Base-by-base conservation (phyloP, 345 rosid species). In the Hypericum perforatum region DNA sequence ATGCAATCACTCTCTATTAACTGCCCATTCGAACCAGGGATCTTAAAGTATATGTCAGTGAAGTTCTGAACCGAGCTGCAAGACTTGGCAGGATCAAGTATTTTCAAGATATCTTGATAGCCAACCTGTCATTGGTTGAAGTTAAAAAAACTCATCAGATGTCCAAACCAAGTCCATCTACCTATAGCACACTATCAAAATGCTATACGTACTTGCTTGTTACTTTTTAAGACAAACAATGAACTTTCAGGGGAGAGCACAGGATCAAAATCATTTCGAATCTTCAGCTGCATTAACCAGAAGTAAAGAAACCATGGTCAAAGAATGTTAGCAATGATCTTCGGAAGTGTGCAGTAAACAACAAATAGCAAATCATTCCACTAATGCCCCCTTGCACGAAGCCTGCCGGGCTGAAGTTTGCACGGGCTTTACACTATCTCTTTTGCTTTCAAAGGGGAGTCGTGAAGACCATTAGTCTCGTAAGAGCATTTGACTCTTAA, bases 171-270 rank as follows among this genome's bases (percentile, higher is more conserved):
- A 53, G 15, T 37, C 5, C 11, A 53, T 6, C 52, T 6, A 29
- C 48, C 39, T 49, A 22, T 11, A 36, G 11, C 37, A 13, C 10
- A 60, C 56, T 67, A 55, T 37, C 16, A 55, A 22, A 14, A 58
- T 9, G 36, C 37, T 15, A 37, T 58, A 14, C 82, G 70, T 84
- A 86, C 99, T 67, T 82, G 91, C 66, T 86, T 89, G 71, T 84
- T 76, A 68, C 97, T 85, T 87, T 94, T 94, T 69, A 94, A 71
- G 59, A 94, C 86, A 65, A 94, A 94, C 74, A 89, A 72, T 54
- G 99, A 94, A 71, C 99, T 94, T 84, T 94, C 95, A 0, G 99
- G 99, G 45, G 99, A 94, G 64, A 94, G 94, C 56, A 89, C 97
- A 11, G 99, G 99, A 69, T 94, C 99, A 76, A 94, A 94, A 82